phyloP scores from a whole-genome alignment of 2,329 filamentous ascomycete genomes.

The Botryosphaeria dothidea region DNA sequence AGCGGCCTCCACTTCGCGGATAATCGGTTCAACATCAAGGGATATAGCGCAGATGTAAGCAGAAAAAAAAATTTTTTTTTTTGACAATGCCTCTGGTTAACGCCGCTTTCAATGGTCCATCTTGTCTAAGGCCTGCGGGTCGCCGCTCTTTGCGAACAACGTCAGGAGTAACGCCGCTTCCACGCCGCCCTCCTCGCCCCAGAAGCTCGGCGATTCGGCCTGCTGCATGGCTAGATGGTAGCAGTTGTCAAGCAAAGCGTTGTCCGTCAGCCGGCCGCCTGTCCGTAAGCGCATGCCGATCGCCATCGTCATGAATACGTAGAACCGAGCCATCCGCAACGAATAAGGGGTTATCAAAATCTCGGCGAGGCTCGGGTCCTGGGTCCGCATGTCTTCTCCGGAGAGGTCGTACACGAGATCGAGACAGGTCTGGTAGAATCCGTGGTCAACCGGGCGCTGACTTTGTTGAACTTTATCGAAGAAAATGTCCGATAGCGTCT shows the following conservation, averaged over 20 bases:
- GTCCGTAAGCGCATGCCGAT: conserved; percentile 38
- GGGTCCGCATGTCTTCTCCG: not conserved
- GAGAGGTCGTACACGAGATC: not conserved
- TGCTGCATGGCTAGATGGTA: conserved; percentile 40
- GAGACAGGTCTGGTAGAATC: not conserved
- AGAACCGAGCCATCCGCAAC: conserved; percentile 36
- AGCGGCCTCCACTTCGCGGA: not conserved
- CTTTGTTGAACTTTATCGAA: conserved; percentile 31
- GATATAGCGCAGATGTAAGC: not conserved
- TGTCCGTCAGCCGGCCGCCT: conserved; percentile 27
- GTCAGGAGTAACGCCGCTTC: conserved; percentile 35
- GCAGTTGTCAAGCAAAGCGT: conserved; percentile 36
- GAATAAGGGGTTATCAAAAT: conserved; percentile 25
- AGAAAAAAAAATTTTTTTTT: not conserved
- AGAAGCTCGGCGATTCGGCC: conserved; percentile 31
- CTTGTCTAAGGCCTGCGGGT: not conserved
- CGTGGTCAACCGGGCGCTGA: conserved; percentile 17
- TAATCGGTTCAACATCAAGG: not conserved
- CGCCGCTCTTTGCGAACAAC: conserved; percentile 29
- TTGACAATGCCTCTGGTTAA: not conserved
- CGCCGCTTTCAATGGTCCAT: not conserved
- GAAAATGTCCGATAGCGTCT: conserved; percentile 37
- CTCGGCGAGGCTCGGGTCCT: not conserved
- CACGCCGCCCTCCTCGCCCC: conserved; percentile 34
- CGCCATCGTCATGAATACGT: conserved; percentile 39